phyloP scores from a whole-genome alignment of 805 yeast species.

The Saccharomycopsis sp. region DNA sequence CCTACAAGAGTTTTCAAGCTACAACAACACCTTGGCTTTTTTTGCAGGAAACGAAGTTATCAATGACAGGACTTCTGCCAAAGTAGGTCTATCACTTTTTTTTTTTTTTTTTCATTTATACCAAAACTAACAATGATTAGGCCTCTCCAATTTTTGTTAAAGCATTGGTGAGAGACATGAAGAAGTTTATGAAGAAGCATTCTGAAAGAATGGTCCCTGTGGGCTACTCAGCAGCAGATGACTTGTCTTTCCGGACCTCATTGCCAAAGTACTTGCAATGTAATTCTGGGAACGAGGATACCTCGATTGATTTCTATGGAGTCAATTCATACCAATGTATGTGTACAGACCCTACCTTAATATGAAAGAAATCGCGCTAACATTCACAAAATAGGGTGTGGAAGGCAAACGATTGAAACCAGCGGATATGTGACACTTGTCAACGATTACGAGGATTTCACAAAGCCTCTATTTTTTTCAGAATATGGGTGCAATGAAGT shows the following conservation, averaged over 20 bases:
- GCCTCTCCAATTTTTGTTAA: slow-evolving; percentile 69
- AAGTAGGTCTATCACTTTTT: slow-evolving; percentile 19
- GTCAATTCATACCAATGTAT: slow-evolving; percentile 68
- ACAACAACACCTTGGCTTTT: slow-evolving; percentile 82
- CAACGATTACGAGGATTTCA: slow-evolving; percentile 54
- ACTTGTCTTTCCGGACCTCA: slow-evolving; percentile 63
- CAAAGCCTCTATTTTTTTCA: slow-evolving; percentile 77
- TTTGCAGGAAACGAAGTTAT: slow-evolving; percentile 90
- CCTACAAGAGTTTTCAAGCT: slow-evolving; percentile 70
- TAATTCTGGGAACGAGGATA: slow-evolving; percentile 41
- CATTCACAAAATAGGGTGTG: slow-evolving; percentile 45
- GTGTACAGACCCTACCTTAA: background rate
- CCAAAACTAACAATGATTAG: slow-evolving; percentile 2
- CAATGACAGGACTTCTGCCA: slow-evolving; percentile 67
- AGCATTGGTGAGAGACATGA: slow-evolving; percentile 74
- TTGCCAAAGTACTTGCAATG: slow-evolving; percentile 78
- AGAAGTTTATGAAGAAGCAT: slow-evolving; percentile 52
- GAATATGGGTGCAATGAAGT: slow-evolving; percentile 90
- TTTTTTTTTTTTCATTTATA: background rate
- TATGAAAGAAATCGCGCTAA: too few relatives aligned
- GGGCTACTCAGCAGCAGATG: slow-evolving; percentile 97
- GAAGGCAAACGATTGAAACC: slow-evolving; percentile 69
- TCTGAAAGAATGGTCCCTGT: slow-evolving; percentile 68
- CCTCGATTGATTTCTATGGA: slow-evolving; percentile 68
- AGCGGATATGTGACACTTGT: slow-evolving; percentile 72